phyloP scores from a whole-genome alignment of 106 monocot species.

The Dendrobium nobile region DNA sequence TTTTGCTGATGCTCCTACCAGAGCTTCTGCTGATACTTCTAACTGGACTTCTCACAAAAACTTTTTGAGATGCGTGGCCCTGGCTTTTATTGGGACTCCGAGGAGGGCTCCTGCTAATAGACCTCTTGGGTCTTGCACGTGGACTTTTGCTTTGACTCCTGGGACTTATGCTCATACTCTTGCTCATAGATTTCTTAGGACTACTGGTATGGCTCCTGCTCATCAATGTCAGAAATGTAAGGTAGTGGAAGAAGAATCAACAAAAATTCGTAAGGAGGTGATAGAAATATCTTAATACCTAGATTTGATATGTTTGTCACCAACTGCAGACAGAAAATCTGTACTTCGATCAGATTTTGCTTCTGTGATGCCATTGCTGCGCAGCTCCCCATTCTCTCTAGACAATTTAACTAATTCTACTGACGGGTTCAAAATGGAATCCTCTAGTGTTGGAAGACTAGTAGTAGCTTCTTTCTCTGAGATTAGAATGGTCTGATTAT shows the following conservation, averaged over 20 bases:
- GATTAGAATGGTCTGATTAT: slow-evolving; percentile 10
- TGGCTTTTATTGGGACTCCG: slow-evolving; percentile 34
- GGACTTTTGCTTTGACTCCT: slow-evolving; percentile 41
- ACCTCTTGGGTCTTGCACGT: slow-evolving; percentile 6
- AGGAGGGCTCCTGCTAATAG: slow-evolving; percentile 2
- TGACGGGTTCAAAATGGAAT: slow-evolving; percentile 15
- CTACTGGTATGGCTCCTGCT: slow-evolving; percentile 71
- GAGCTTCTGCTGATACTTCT: slow-evolving; percentile 25
- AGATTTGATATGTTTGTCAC: slow-evolving; percentile 38
- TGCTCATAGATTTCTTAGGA: slow-evolving; percentile 42
- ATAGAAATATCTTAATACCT: slow-evolving; percentile 41
- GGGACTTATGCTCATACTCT: slow-evolving; percentile 82
- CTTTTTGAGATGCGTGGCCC: slow-evolving; percentile 8
- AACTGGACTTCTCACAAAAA: slow-evolving; percentile 7
- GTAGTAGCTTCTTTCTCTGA: slow-evolving; percentile 23
- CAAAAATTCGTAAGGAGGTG: slow-evolving; percentile 8
- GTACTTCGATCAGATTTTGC: slow-evolving; percentile 33
- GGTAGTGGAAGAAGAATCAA: slow-evolving; percentile 25
- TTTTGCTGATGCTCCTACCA: slow-evolving; percentile 78
- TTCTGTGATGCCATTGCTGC: slow-evolving; percentile 52
- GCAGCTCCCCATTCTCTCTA: slow-evolving; percentile 56
- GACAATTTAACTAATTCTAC: slow-evolving; percentile 26
- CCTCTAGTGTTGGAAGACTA: slow-evolving; percentile 15
- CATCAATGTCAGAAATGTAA: slow-evolving; percentile 38
- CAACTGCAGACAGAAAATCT: slow-evolving; percentile 16